Base-by-base conservation (phyloP, 129 eudicot genomes). In the Heracleum sosnowskyi region DNA sequence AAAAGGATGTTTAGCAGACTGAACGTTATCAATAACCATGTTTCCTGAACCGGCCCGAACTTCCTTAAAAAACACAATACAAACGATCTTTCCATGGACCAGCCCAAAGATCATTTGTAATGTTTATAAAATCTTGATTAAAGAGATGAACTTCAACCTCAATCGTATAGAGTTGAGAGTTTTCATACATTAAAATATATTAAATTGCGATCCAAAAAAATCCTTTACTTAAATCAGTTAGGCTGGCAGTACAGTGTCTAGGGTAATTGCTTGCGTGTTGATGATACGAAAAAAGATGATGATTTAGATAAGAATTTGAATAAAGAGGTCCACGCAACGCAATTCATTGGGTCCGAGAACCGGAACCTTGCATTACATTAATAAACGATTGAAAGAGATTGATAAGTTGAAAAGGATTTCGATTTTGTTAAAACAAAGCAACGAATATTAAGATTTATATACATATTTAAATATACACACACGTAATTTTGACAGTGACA, bases 321-420 rank as follows among this genome's bases (percentile, higher is more conserved):
- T 2, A 33, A 34, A 34, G 73, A 68, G 37, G 41, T 68, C 73
- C 73, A 68, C 73, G 24, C 37, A 34, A 68, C 73, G 24, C 37
- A 34, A 29, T 68, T 29, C 24, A 33, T 33, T 68, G 40, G 72
- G 72, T 12, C 72, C 72, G 10, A 66, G 72, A 66, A n/a, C n/a
- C n/a, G n/a, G n/a, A 66, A 18, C 72, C 40, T 12, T 57, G 10
- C 12, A 53, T 10, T 64, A 66, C 40, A 31, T 4, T 11, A 12
- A 63, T 11, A 31, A 68, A 34, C 4, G 40, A 68, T 68, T 15
- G 73, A 68, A 68, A 68, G 73, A 34, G 73, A 68, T 31, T 68
- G 73, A 5, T 68, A 68, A 68, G n/a, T 33, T 68, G 73, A 68
- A 33, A 68, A 68, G n/a, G 73, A 57, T 57, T 57, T 57, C 10